A percentile compares a stretch with the other conserved stretches of the same genome.
Conservation (phyloP, 495 filamentous ascomycete species). For the Terfezia claveryi region DNA sequence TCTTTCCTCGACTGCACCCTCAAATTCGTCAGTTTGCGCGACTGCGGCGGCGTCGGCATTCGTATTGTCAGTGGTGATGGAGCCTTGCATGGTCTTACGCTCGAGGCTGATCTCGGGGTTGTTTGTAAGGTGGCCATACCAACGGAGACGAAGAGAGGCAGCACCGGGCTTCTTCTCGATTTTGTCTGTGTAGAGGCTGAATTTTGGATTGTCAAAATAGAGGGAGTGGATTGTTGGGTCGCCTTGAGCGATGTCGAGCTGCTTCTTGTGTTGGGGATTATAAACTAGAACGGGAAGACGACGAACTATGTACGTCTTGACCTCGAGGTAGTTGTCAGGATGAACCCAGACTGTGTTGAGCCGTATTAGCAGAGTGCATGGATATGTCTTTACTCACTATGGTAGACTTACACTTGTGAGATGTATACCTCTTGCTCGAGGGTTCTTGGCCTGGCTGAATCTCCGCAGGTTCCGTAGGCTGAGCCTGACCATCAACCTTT, state of each 20-base stretch:
- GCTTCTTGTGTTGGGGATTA: slow-evolving; percentile 60
- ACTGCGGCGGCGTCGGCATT: slow-evolving; percentile 30
- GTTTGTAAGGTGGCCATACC: slow-evolving; percentile 67
- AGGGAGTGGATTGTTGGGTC: slow-evolving; percentile 87
- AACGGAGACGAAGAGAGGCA: slow-evolving; percentile 65
- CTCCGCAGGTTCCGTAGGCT: slow-evolving; percentile 21
- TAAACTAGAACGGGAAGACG: slow-evolving; percentile 80
- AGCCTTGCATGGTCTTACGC: slow-evolving; percentile 47
- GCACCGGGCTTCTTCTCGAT: slow-evolving; percentile 55
- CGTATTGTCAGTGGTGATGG: slow-evolving; percentile 28
- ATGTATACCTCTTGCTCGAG: slow-evolving; percentile 47
- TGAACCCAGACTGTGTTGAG: slow-evolving; percentile 63
- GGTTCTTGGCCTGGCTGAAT: no score
- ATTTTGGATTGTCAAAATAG: slow-evolving; percentile 78
- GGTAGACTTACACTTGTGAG: slow-evolving; percentile 50
- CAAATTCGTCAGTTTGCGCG: slow-evolving; percentile 18
- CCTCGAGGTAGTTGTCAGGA: slow-evolving; percentile 77
- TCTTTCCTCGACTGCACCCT: slow-evolving; percentile 36
- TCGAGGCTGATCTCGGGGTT: slow-evolving; percentile 64
- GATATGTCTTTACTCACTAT: not conserved
- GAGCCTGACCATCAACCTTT: slow-evolving; percentile 3
- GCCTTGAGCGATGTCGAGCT: slow-evolving; percentile 47
- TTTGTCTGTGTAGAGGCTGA: slow-evolving; percentile 68
- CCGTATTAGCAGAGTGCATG: slow-evolving; percentile 4
- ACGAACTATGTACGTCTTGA: slow-evolving; percentile 83